phyloP scores from a whole-genome alignment of 2,329 filamentous ascomycete species.

The Blumeriella jaapii region DNA sequence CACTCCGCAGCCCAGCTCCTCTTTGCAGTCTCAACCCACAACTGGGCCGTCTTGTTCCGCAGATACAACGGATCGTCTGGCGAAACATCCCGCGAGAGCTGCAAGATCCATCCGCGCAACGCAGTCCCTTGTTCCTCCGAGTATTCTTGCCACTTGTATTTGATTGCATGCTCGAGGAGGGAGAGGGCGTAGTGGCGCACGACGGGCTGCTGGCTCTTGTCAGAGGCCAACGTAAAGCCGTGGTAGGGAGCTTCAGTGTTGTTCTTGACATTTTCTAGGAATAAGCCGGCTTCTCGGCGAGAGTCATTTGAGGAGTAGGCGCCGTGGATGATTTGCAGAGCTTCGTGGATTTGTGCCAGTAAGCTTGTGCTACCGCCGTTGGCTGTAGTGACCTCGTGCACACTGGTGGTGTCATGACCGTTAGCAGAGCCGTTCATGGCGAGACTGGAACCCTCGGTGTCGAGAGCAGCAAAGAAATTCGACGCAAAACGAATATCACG shows the following conservation, averaged over 20 bases:
- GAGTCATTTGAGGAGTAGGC: slow-evolving; percentile 69
- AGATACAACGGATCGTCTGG: slow-evolving; percentile 69
- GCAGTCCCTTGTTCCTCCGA: slow-evolving; percentile 53
- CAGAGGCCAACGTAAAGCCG: slow-evolving; percentile 72
- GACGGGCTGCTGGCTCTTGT: slow-evolving; percentile 62
- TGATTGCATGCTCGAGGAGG: slow-evolving; percentile 79
- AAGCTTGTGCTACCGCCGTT: slow-evolving; percentile 33
- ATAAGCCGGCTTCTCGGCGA: slow-evolving; percentile 71
- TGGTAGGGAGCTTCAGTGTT: slow-evolving; percentile 69
- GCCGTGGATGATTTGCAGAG: slow-evolving; percentile 79
- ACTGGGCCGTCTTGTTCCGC: slow-evolving; percentile 83
- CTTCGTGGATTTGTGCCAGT: slow-evolving; percentile 64
- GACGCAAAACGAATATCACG: neutral
- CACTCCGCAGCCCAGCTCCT: slow-evolving; percentile 86
- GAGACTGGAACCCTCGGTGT: neutral
- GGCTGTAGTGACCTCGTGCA: slow-evolving; percentile 16
- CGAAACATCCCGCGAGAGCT: slow-evolving; percentile 61
- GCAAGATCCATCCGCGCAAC: slow-evolving; percentile 65
- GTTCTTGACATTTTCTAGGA: slow-evolving; percentile 76
- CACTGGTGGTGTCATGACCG: slow-evolving; percentile 4
- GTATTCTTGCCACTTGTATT: slow-evolving; percentile 72
- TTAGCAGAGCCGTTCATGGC: slow-evolving; percentile 19
- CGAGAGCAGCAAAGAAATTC: neutral
- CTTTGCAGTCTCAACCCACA: slow-evolving; percentile 94
- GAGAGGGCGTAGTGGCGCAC: slow-evolving; percentile 92